These are phyloP conservation scores for Leucosporidium yakuticum DNA, from an alignment of 768 basidiomycete species.

Conservation along the genomic window DNA sequence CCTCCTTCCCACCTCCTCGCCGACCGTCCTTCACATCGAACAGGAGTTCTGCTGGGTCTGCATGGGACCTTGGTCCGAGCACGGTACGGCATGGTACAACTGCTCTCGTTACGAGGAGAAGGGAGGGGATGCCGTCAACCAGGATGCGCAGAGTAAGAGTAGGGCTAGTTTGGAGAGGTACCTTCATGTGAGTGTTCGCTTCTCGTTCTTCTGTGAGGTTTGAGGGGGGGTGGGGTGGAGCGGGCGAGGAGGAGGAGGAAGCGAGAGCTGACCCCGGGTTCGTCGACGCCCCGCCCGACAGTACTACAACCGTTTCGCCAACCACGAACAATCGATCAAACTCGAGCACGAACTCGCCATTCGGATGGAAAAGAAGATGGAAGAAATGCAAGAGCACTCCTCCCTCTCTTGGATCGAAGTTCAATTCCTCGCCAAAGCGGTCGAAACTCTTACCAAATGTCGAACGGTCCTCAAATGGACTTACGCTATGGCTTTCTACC, in stretches of 20 bases:
- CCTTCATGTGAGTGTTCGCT: slow-evolving; percentile 65
- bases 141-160: slow-evolving; percentile 84
- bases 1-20: not conserved
- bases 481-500: slow-evolving; percentile 97
- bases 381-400: slow-evolving; percentile 93
- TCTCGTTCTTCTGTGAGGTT: not conserved
- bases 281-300: slow-evolving; percentile 41
- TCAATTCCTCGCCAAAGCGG: slow-evolving; percentile 98
- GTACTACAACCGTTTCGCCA: slow-evolving; percentile 99
- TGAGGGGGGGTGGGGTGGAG: no score
- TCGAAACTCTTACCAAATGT: slow-evolving; percentile 64
- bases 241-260: no score
- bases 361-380: slow-evolving; percentile 99
- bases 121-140: slow-evolving; percentile 61
- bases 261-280: not conserved
- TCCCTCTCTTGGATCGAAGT: slow-evolving; percentile 96
- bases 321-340: slow-evolving; percentile 98
- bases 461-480: slow-evolving; percentile 98
- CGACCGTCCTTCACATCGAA: no score
- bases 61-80: slow-evolving; percentile 97
- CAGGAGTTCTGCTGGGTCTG: slow-evolving; percentile 92
- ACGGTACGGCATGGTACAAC: slow-evolving; percentile 95
- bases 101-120: slow-evolving; percentile 98
- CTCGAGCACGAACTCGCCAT: slow-evolving; percentile 83
- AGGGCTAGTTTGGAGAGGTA: slow-evolving; percentile 90